Base-by-base conservation (phyloP, 768 basidiomycete genomes). In the Flagelloscypha sp. region DNA sequence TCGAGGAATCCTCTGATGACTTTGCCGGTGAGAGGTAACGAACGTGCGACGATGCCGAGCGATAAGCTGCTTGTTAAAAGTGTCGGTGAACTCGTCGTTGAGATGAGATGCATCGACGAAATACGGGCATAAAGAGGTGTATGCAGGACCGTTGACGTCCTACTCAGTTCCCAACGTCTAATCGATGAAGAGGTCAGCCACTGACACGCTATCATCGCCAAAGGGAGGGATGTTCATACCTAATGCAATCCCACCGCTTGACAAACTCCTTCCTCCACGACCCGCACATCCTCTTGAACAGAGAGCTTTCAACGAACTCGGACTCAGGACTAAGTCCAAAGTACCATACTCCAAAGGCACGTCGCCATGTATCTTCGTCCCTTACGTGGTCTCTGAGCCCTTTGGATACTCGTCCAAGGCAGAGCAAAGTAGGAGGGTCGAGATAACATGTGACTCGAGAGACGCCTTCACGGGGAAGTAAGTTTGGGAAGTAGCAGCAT, bases 331-430 rank as follows among this genome's bases (percentile, higher is more conserved):
- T 57, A 35, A 86, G 69, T 32, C 72, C 76, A 28, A 86, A 53
- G 49, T 76, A 77, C 52, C 79, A 78, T 35, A 64, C 71, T 42
- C 76, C 60, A 55, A 84, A 85, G 19, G 87, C 86, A 15, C 74
- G 63, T 33, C 72, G 67, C 86, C 86, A 90, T 23, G 83, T 87
- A 48, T 74, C 78, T 41, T 90, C 86, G 47, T 84, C 70, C 36
- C 70, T 70, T 66, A 86, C 60, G 67, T 86, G 84, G 43, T 68
- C 61, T 50, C 68, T 63, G 37, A 86, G 64, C 40, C 48, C 50
- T 30, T 53, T 59, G 56, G 67, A 70, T 40, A 78, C 74, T 45
- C 57, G 51, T 15, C 67, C 65, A 45, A 90, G 72, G 2, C 68
- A 57, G 28, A 76, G 51, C 22, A 90, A 70, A 3, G 74, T 65